phyloP scores from a whole-genome alignment of 768 basidiomycete genomes.

The Auriscalpium microsporum region DNA sequence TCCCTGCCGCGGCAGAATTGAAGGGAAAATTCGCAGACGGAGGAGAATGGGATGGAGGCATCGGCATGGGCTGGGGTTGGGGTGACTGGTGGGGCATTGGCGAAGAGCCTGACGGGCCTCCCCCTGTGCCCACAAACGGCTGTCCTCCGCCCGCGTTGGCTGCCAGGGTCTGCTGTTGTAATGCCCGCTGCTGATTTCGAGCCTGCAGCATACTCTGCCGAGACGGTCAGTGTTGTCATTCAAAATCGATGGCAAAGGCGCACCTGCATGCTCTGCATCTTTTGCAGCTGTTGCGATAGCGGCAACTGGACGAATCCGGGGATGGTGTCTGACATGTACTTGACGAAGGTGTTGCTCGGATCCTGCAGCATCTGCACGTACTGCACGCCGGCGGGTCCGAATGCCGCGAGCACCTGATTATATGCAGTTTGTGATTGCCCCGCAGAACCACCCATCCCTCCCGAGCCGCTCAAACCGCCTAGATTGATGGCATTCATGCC shows the following conservation, averaged over 20 bases:
- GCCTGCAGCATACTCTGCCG: neutral
- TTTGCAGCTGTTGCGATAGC: neutral
- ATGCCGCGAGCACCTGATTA: neutral
- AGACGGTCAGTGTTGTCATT: neutral
- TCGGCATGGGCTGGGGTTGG: neutral
- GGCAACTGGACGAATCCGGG: slow-evolving; percentile 11
- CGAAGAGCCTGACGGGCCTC: neutral
- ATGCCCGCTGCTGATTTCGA: neutral
- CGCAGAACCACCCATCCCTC: neutral
- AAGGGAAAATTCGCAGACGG: slow-evolving; percentile 14
- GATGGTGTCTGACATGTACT: slow-evolving; percentile 12
- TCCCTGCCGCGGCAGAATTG: slow-evolving; percentile 3
- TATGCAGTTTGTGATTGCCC: neutral
- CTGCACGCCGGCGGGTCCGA: slow-evolving; percentile 6
- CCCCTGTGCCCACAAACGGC: neutral
- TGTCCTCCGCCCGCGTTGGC: neutral
- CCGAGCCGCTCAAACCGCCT: neutral
- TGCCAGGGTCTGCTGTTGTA: neutral
- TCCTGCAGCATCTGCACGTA: slow-evolving; percentile 14
- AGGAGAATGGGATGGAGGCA: neutral
- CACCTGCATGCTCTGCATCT: slow-evolving; percentile 6
- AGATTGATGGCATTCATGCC: neutral
- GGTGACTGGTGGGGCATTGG: slow-evolving; percentile 8
- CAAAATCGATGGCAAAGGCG: neutral
- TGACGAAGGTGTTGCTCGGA: slow-evolving; percentile 12